phyloP scores from a whole-genome alignment of 768 basidiomycete species.

The Baorangia bicolor region DNA sequence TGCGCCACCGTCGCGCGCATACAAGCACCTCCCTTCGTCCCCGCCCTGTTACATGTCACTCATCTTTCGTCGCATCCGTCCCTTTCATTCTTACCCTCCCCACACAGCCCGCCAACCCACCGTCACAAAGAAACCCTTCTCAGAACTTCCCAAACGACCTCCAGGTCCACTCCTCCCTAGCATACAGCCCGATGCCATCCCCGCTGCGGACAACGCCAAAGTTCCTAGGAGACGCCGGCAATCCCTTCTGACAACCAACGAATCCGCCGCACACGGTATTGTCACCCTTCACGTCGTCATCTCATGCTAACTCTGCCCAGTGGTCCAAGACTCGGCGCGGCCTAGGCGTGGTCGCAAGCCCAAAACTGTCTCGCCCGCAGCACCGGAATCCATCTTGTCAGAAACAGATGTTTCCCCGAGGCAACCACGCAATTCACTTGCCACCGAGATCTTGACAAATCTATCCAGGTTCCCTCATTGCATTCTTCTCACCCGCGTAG shows the following conservation, averaged over 20 bases:
- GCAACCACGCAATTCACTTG: conserved; percentile 51
- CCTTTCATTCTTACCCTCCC: conserved; percentile 10
- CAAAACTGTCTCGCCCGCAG: background rate
- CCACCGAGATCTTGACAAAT: conserved; percentile 69
- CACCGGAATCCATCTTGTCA: background rate
- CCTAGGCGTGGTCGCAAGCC: conserved; percentile 22
- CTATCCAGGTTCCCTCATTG: conserved; percentile 81
- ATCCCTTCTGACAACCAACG: background rate
- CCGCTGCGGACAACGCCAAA: background rate
- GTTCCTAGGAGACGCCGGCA: background rate
- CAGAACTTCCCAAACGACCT: conserved; percentile 54
- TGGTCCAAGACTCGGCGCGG: background rate
- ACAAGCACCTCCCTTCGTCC: conserved; percentile 12
- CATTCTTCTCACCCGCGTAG: conserved; percentile 86
- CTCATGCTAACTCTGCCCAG: background rate
- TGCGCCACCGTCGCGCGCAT: conserved; percentile 36
- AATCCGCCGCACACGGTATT: conserved; percentile 7
- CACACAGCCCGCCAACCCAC: conserved; percentile 1
- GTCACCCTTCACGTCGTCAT: background rate
- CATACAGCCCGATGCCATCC: background rate
- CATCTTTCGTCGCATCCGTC: conserved; percentile 11
- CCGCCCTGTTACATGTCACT: conserved; percentile 4
- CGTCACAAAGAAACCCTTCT: conserved; percentile 50
- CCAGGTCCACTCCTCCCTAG: background rate
- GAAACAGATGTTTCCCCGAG: conserved; percentile 4